These are phyloP conservation scores for Heterobasidion parviporum DNA, from an alignment of 1,284 basidiomycete species.

Conservation along the genomic window DNA sequence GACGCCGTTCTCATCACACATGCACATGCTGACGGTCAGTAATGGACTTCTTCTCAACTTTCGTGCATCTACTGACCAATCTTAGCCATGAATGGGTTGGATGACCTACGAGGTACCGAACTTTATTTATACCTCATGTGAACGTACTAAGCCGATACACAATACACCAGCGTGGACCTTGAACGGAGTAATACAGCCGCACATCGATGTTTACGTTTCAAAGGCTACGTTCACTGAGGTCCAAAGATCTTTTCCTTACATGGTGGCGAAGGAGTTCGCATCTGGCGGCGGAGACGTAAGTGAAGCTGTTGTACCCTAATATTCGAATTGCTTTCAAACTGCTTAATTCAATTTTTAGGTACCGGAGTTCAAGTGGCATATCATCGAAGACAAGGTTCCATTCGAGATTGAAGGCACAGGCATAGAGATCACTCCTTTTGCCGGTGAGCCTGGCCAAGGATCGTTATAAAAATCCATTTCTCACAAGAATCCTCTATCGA, in stretches of 20 bases:
- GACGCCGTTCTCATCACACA: conserved; percentile 77
- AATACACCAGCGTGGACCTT: conserved; percentile 62
- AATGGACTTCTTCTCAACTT: conserved; percentile 14
- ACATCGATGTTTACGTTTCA: conserved; percentile 70
- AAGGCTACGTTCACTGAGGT: conserved; percentile 57
- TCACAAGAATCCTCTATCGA: not conserved
- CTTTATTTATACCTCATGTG: conserved; percentile 4
- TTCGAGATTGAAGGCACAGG: conserved; percentile 62
- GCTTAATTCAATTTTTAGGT: conserved; percentile 35
- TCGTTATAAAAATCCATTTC: not conserved
- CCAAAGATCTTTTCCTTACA: conserved; percentile 66
- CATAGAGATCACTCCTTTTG: conserved; percentile 57
- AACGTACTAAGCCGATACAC: conserved; percentile 4
- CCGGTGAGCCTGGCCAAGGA: conserved; percentile 31
- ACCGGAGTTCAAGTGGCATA: conserved; percentile 74
- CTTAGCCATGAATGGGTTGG: conserved; percentile 74
- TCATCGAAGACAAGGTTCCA: conserved; percentile 54
- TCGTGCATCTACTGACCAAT: conserved; percentile 6
- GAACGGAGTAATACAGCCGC: conserved; percentile 50
- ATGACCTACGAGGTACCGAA: conserved; percentile 65
- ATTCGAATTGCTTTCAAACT: not conserved
- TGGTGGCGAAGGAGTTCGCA: conserved; percentile 65
- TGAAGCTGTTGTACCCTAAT: conserved; percentile 9
- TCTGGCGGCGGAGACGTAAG: conserved; percentile 73
- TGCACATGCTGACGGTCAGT: conserved; percentile 65